Evolutionary conservation across 2,329 filamentous ascomycete genomes (phyloP), one percentile per base, ranked within the genome.

Genomic region (Neopestalotiopsis sp.): DNA sequence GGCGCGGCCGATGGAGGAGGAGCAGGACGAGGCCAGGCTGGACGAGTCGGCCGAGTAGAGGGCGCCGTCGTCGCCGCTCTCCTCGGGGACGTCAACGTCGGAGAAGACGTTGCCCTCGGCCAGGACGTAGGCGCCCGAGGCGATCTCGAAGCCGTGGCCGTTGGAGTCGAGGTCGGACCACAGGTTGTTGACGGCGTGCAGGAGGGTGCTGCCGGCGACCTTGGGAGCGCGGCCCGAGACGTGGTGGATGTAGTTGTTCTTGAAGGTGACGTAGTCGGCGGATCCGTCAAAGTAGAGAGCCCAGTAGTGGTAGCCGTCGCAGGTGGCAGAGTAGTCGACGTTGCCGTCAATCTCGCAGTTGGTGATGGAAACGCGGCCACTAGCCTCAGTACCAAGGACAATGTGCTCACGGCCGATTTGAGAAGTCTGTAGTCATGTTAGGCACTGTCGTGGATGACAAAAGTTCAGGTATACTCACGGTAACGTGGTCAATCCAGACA

Each of bases 91-190:
- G 32, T 83, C 17, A 40, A 69, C 66, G 68, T 68, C 63, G 52
- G 65, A 62, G 80, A 86, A 87, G 34, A 83, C 80, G 70, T 86
- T 86, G 56, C 84, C 85, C 75, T 87, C 85, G 2, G 83, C 83
- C 52, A 87, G 78, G 65, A 85, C 80, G 57, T 78, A 77, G 59
- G 72, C 79, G 56, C 79, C 79, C 17, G 70, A 61, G 58, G 75
- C 77, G 69, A 82, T 70, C 73, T 85, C 84, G 68, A 86, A 85
- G 59, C 81, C 80, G 75, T 85, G 82, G 69, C 82, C 81, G 4
- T 72, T 72, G 72, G 78, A 80, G 69, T 79, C 74, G 70, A 75
- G 10, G 14, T 62, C 59, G 32, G 59, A 75, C 75, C 80, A 84
- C 75, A 79, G 79, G 77, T 81, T 82, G 78, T 82, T 82, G 71